These are phyloP conservation scores for Heliamphora exappendiculata DNA, from an alignment of 148 eudicot species.

Conservation along the genomic window DNA sequence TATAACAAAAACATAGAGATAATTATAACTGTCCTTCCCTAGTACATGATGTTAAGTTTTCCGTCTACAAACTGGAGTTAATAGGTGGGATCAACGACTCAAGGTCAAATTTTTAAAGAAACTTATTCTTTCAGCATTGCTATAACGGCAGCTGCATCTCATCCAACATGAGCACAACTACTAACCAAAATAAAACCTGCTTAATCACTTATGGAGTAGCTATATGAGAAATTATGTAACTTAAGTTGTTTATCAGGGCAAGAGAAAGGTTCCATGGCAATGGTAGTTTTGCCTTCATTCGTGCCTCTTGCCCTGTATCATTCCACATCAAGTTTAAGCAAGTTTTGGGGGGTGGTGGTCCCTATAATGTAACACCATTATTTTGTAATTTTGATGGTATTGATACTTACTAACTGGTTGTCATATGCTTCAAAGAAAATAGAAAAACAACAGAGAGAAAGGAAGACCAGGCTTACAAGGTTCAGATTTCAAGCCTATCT, in stretches of 20 bases:
- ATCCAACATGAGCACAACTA: not conserved
- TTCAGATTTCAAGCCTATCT: not conserved
- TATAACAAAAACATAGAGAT: no score
- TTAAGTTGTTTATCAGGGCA: not conserved
- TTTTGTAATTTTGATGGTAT: no score
- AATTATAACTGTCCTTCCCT: no score
- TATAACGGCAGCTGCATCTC: not conserved
- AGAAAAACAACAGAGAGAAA: not conserved
- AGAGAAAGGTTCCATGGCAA: no score
- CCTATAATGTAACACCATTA: not conserved
- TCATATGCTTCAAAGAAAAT: no score
- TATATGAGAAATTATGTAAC: not conserved
- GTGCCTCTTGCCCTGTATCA: not conserved
- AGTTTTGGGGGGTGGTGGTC: not conserved
- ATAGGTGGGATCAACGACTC: no score
- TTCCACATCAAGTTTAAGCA: not conserved
- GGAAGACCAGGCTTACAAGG: not conserved
- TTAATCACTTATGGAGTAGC: not conserved
- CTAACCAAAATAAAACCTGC: not conserved
- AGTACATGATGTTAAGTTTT: no score
- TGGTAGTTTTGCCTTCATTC: not conserved
- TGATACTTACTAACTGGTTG: not conserved
- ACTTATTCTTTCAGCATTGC: not conserved
- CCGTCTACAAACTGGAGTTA: no score
- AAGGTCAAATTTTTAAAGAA: no score